These are phyloP conservation scores for Agastache rugosa DNA, from an alignment of 257 asterid genomes.

Conservation along the genomic window DNA sequence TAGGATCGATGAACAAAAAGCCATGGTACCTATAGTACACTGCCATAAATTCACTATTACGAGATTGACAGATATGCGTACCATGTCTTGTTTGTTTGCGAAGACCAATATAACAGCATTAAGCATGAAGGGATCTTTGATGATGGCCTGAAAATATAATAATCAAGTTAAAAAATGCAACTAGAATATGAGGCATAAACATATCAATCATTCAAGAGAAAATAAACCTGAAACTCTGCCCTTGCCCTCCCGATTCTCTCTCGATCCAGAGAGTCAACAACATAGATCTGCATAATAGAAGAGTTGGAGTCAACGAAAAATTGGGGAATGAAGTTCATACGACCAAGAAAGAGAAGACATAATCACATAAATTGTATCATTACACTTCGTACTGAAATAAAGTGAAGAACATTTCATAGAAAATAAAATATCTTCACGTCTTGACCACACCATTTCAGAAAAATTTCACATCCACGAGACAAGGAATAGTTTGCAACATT, in stretches of 20 bases:
- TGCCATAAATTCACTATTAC: slow-evolving; percentile 15
- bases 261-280: slow-evolving; percentile 93
- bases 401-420: slow-evolving; percentile 19
- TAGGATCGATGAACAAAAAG: neutral
- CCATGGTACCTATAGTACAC: slow-evolving; percentile 8
- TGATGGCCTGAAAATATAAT: slow-evolving; percentile 67
- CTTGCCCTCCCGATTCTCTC: slow-evolving; percentile 86
- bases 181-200: slow-evolving; percentile 36
- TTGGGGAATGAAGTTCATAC: neutral
- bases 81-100: slow-evolving; percentile 99
- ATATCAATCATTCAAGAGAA: slow-evolving; percentile 35
- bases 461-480: slow-evolving; percentile 18
- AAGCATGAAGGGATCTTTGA: slow-evolving; percentile 93
- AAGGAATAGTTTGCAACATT: slow-evolving; percentile 18
- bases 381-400: slow-evolving; percentile 29
- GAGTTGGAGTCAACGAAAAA: slow-evolving; percentile 28
- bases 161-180: slow-evolving; percentile 40
- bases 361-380: slow-evolving; percentile 23
- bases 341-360: slow-evolving; percentile 25
- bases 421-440: slow-evolving; percentile 11
- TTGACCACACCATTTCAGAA: neutral
- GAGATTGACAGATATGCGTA: slow-evolving; percentile 35
- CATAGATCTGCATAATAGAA: slow-evolving; percentile 71
- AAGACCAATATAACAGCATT: slow-evolving; percentile 93
- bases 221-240: slow-evolving; percentile 85